These are phyloP conservation scores for Alloteropsis semialata DNA, from an alignment of 176 grass and related monocot genomes.

Conservation along the genomic window DNA sequence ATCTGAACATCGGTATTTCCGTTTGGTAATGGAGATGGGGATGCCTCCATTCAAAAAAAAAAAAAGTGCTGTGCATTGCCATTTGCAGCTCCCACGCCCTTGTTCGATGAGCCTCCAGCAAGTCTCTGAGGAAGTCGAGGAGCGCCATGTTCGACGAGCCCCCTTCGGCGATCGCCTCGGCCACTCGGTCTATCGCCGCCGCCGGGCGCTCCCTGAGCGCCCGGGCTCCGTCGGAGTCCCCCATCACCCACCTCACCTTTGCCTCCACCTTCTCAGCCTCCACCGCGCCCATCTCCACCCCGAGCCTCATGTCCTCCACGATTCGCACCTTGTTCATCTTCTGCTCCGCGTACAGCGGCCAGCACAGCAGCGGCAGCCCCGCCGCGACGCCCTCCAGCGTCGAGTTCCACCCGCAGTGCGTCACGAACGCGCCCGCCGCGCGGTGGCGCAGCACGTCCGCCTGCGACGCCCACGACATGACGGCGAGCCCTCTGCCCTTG, in stretches of 20 bases:
- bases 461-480: slow-evolving; percentile 28
- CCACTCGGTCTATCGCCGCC: neutral
- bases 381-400: slow-evolving; percentile 18
- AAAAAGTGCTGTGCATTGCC: no score
- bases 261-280: neutral
- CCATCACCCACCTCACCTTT: slow-evolving; percentile 25
- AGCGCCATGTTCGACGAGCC: neutral
- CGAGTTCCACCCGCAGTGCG: slow-evolving; percentile 57
- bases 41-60: no score
- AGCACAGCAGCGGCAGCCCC: slow-evolving; percentile 32
- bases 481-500: neutral
- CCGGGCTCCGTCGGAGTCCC: neutral
- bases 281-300: neutral
- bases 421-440: slow-evolving; percentile 30
- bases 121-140: neutral
- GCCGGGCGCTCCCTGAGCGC: neutral
- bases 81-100: no score
- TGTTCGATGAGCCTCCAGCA: neutral
- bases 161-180: neutral
- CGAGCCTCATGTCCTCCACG: slow-evolving; percentile 27
- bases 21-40: no score
- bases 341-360: slow-evolving; percentile 40
- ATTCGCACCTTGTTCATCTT: slow-evolving; percentile 26
- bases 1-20: no score
- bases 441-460: slow-evolving; percentile 12